Evolutionary conservation across 75 land plant species (phyloP), one percentile per base, ranked within the genome.

Genomic region (Cunninghamia lanceolata): DNA sequence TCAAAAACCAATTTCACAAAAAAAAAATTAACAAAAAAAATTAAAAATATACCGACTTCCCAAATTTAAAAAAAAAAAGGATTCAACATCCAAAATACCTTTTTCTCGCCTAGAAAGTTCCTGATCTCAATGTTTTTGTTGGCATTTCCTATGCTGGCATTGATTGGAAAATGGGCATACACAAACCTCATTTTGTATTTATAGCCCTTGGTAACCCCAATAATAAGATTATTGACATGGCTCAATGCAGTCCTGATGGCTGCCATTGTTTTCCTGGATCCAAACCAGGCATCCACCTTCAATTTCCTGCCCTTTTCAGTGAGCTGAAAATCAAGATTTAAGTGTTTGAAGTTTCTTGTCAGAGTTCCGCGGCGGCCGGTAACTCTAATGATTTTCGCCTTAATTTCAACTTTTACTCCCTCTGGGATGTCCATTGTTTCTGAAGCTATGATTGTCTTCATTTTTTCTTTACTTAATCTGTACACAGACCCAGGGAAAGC

Each of bases 131-230:
- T 96, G 85, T 85, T 77, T 78, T 74, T 85, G 88, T 87, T 91
- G 43, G 28, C 53, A 53, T 56, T 85, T 52, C 92, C 84, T 87
- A 96, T 96, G 87, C 85, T 87, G 40, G 96, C 95, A 83, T 96
- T 96, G 90, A 96, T 96, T 47, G 97, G 97, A 80, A 96, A 96
- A 83, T 96, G 97, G 82, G 97, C 97, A 59, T 96, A 96, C 38
- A 96, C 97, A 81, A 96, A 93, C 83, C 97, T 63, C 97, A 96
- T 95, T 92, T 95, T 96, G 94, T 96, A 96, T 0, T 89, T 86
- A 90, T 88, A 96, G 0, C 98, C 96, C 87, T 92, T 92, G 85
- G 98, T 96, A 86, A 96, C 98, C 13, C 98, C 98, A 38, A 90
- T 93, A 87, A 96, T 96, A 43, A 96, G 93, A 75, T 96, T 96